Percentiles rank a stretch among this genome's conserved stretches.
Evolutionary conservation across 1,284 basidiomycete species (phyloP).

Genomic region (Sporisorium graminicola): DNA sequence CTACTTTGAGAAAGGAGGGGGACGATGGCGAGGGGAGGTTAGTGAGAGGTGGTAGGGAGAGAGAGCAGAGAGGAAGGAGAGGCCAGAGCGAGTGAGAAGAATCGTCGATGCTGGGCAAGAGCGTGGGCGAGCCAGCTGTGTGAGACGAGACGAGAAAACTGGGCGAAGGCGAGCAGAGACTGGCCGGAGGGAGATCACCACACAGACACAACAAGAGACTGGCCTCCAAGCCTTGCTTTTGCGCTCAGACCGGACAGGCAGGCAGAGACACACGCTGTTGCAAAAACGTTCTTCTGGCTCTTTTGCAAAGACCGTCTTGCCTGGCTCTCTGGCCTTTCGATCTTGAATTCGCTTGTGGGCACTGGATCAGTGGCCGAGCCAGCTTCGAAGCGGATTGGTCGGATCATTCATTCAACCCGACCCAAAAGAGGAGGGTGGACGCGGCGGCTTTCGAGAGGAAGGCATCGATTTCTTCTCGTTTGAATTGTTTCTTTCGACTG

Average conservation of each 20-base stretch:
- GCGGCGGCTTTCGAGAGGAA: constrained; percentile 14
- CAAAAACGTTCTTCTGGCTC: constrained; percentile 8
- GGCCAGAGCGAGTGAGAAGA: constrained; percentile 28
- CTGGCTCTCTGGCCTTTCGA: constrained; percentile 6
- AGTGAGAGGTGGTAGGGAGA: constrained; percentile 36
- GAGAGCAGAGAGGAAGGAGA: constrained; percentile 4
- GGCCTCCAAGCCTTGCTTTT: neutral
- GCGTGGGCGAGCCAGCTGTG: constrained; percentile 19
- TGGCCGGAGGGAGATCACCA: constrained; percentile 7
- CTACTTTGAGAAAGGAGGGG: constrained; percentile 24
- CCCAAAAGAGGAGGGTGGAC: neutral
- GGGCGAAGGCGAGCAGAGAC: neutral
- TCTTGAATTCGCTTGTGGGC: neutral
- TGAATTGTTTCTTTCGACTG: constrained; percentile 1
- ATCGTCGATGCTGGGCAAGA: too few relatives aligned
- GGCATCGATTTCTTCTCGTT: constrained; percentile 4
- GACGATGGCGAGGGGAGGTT: constrained; percentile 20
- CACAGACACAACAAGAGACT: neutral
- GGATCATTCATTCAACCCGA: constrained; percentile 18
- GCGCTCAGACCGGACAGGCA: constrained; percentile 15
- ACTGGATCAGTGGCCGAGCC: constrained; percentile 12
- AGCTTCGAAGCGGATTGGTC: constrained; percentile 38
- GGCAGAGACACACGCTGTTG: neutral
- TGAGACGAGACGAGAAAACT: constrained; percentile 9
- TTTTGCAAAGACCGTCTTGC: neutral